Evolutionary conservation across 345 rosid genomes (phyloP), one percentile per base, ranked within the genome.

Genomic region (Hirschfeldia incana): DNA sequence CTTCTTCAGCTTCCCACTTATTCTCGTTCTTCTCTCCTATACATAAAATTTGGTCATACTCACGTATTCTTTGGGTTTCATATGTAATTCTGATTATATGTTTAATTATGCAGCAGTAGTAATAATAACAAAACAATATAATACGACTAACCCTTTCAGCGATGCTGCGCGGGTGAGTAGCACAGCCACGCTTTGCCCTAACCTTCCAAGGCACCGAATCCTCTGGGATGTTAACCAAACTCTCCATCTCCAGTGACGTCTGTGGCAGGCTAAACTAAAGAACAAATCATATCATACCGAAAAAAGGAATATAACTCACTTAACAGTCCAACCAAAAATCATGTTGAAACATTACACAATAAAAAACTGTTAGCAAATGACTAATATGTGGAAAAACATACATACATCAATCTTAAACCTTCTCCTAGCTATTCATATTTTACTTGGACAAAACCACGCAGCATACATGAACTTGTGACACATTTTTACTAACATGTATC

Each of bases 101-200:
- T 4, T 6, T 21, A 55, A 2, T 32, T 9, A 42, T 73, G 30
- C 1, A 63, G 32, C 2, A 21, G 21, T 15, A 36, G 12, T 12
- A 8, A 39, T 53, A 12, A 28, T 21, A 70, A 46, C 42, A 30
- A 15, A n/a, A 4, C 29, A 12, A 32, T 33, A 27, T 1, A 13
- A 3, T 27, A 28, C 70, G 36, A 69, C 93, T 81, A 71, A 94
- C 98, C 90, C 97, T 91, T 82, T 94, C 98, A 39, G 99, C 99
- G 71, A 95, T 93, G 86, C 99, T 95, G 68, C 99, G 91, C 0
- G 99, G 99, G 68, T 95, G 99, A 72, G 99, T 95, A 36, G 99
- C 97, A 67, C 77, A 89, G 6, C 99, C 99, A 28, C 98, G 97
- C 83, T 91, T 95, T 34, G 99, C 98, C 57, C 99, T 97, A 62